Percentiles rank a stretch among this genome's conserved stretches.
phyloP scores from a whole-genome alignment of 1,284 basidiomycete genomes.

The Naganishia cerealis region DNA sequence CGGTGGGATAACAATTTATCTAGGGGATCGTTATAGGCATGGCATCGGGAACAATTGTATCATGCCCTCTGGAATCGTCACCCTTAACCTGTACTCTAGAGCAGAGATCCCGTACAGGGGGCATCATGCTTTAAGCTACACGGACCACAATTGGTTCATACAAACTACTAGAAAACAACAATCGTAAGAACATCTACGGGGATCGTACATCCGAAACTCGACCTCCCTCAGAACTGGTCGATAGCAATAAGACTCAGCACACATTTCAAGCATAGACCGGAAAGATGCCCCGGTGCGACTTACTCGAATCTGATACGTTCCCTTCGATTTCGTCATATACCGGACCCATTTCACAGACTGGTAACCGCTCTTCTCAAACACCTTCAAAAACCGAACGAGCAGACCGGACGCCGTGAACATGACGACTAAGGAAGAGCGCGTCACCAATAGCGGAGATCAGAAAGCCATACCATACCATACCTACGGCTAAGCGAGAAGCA shows the following conservation, averaged over 20 bases:
- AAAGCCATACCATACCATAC: too few species aligned
- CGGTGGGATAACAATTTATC: conserved; percentile 41
- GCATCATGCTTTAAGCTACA: too few species aligned
- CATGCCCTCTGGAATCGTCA: too few species aligned
- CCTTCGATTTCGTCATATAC: conserved; percentile 82
- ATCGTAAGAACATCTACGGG: not conserved
- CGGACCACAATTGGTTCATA: not conserved
- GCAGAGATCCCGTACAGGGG: too few species aligned
- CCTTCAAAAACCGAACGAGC: conserved; percentile 94
- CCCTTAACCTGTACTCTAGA: too few species aligned
- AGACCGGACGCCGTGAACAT: conserved; percentile 98
- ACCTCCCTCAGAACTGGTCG: conserved; percentile 5
- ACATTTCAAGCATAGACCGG: not conserved
- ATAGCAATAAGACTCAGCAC: not conserved
- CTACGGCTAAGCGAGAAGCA: not conserved
- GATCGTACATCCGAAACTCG: not conserved
- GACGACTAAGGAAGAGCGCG: conserved; percentile 61
- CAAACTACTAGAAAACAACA: conserved; percentile 14
- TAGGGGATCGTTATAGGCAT: conserved; percentile 3
- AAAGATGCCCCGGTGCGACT: conserved; percentile 42
- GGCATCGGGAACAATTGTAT: not conserved
- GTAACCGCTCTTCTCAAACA: conserved; percentile 94
- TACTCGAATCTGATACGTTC: conserved; percentile 80
- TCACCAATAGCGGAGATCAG: not conserved
- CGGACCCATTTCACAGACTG: conserved; percentile 90